Evolutionary conservation across 1,139 yeast species (phyloP).

Genomic region (Saccharomyces pastorianus): DNA sequence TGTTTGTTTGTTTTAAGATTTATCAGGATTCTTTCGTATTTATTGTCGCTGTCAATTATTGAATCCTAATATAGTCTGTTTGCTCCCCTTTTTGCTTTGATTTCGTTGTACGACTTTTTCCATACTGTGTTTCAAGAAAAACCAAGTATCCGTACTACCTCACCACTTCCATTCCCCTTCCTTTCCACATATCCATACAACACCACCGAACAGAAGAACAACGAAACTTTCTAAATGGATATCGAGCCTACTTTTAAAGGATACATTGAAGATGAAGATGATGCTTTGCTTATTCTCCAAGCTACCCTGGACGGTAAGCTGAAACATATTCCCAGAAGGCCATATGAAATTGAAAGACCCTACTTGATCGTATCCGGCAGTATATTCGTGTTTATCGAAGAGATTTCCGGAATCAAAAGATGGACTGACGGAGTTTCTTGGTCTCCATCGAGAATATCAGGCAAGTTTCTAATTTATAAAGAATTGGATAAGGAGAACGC

Average conservation of each 20-base stretch:
- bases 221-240: constrained; percentile 11
- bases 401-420: constrained; percentile 69
- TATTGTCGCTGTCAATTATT: no score
- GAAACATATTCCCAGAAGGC: constrained; percentile 62
- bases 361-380: constrained; percentile 64
- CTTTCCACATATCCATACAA: not conserved
- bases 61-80: not conserved
- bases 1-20: not conserved
- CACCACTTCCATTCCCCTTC: not conserved
- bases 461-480: constrained; percentile 72
- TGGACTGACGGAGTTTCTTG: constrained; percentile 96
- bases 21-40: no score
- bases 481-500: constrained; percentile 44
- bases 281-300: constrained; percentile 71
- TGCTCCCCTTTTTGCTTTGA: not conserved
- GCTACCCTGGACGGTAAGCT: constrained; percentile 59
- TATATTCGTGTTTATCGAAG: constrained; percentile 77
- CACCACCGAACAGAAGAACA: not conserved
- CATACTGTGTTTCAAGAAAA: not conserved
- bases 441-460: constrained; percentile 82
- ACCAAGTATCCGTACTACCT: not conserved
- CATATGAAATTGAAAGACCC: constrained; percentile 67
- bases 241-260: constrained; percentile 60
- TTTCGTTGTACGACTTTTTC: not conserved
- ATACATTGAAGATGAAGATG: constrained; percentile 74